Evolutionary conservation across 305 asterid species (phyloP), one percentile per base, ranked within the genome.

Genomic region (Fraxinus sp.): DNA sequence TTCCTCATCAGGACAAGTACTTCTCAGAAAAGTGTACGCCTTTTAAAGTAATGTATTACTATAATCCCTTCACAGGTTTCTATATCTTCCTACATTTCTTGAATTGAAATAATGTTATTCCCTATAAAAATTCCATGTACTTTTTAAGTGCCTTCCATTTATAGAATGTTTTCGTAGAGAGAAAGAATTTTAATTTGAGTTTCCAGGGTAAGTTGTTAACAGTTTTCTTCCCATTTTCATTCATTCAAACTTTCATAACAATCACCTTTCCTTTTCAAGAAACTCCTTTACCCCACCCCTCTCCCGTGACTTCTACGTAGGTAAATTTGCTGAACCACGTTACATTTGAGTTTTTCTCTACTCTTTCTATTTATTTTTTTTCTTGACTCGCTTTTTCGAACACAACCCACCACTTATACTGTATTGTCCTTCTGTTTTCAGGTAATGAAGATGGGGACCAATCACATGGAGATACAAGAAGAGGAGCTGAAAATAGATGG

Each of bases 131-230:
- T 41, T 14, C 57, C 71, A 30, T 35, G 22, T 28, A 28, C 28
- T 78, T 73, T 28, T 33, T 26, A 18, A 24, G 28, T 0, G 18
- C 77, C 76, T 85, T 81, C 92, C 86, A 76, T 81, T 85, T 84
- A 84, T 82, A 81, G 91, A 74, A 84, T 26, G 55, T 78, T 14
- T 66, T 80, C 20, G 22, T 35, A 66, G 36, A 59, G 49, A 20
- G 75, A 57, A 8, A 68, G 30, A 32, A 26, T 4, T 72, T 35
- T 75, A 30, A 62, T 74, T 68, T 70, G 32, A 18, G 74, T 35
- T 79, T 44, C 64, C 81, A 79, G 74, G 90, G 88, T 84, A 79
- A 85, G 80, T 77, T 72, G 9, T 35, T 14, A 46, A 79, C 77
- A 26, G 16, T 66, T 66, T 66, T 26, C 74, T 22, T 66, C 32